phyloP scores from a whole-genome alignment of 306 rosid genomes.

The Myrica gale region DNA sequence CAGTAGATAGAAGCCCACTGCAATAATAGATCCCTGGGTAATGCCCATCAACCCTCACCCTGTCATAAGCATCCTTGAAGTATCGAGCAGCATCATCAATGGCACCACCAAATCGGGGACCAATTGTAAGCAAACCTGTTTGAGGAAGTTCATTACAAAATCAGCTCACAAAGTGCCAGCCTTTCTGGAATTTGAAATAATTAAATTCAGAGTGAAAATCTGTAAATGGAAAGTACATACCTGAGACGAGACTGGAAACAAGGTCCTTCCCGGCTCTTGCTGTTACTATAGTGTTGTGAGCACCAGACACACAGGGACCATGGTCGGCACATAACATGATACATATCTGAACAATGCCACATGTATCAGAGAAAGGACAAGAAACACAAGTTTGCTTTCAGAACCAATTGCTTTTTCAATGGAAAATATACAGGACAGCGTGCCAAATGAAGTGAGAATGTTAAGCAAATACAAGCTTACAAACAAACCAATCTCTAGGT shows the following conservation, averaged over 20 bases:
- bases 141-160: conserved; percentile 32
- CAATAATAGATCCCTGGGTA: conserved; percentile 7
- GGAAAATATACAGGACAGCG: conserved; percentile 17
- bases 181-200: conserved; percentile 13
- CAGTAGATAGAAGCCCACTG: background rate
- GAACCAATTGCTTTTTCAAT: conserved; percentile 15
- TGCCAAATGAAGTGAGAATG: conserved; percentile 1
- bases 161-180: conserved; percentile 1
- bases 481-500: background rate
- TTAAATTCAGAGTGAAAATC: conserved; percentile 15
- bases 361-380: conserved; percentile 26
- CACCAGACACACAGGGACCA: conserved; percentile 99
- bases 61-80: conserved; percentile 95
- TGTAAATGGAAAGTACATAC: conserved; percentile 39
- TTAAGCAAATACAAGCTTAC: conserved; percentile 18
- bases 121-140: conserved; percentile 97
- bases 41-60: conserved; percentile 46
- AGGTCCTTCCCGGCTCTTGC: conserved; percentile 99
- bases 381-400: conserved; percentile 10
- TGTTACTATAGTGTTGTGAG: conserved; percentile 95
- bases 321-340: conserved; percentile 98
- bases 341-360: conserved; percentile 65
- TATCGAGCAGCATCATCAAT: conserved; percentile 99
- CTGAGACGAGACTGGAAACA: conserved; percentile 93
- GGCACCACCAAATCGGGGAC: conserved; percentile 99